Evolutionary conservation across 352 stramenopile species (phyloP), one percentile per base, ranked within the genome.

Genomic region (Globisporangium radiosum): DNA sequence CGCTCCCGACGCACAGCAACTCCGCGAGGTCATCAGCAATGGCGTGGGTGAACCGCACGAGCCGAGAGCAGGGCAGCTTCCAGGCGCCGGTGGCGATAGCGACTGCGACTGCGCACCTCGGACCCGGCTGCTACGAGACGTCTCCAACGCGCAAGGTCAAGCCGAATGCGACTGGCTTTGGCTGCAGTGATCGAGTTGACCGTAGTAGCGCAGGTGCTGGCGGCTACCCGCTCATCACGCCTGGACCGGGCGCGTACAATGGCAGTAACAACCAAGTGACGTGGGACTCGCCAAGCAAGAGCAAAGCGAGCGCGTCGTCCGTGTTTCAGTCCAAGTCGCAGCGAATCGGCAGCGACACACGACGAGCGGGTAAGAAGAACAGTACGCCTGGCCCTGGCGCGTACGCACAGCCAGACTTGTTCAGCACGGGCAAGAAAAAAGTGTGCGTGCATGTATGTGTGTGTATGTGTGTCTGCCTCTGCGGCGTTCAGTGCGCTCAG

Each of bases 31-130:
- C 19, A 25, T 10, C 8, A 51, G 53, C 48, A 25, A 90, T 90
- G 81, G 81, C 81, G 59, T 90, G 81, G 81, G 81, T 88, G 56
- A 82, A 84, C 48, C 81, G 81, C 43, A 88, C 81, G 55, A 81
- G 60, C 8, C 76, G 81, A 7, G 75, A 87, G 14, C 75, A 82
- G 53, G 72, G 71, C 4, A 76, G 66, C 38, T 65, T 85, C 36
- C 66, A 74, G 25, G 36, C 53, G 0, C 39, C 56, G 6, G 69
- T 70, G 3, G 19, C 19, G 19, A 25, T 25, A 25, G 53, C 58
- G 6, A 54, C 68, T 0, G 75, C 72, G 5, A 69, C 72, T 1
- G 47, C 62, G 5, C 70, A 78, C 17, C 56, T 90, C 5, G 81
- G 81, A 3, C 81, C 81, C 15, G 81, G 81, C 0, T 81, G 59